Base-by-base conservation (phyloP, 176 grass and related monocot species). In the Eragrostis curvula region DNA sequence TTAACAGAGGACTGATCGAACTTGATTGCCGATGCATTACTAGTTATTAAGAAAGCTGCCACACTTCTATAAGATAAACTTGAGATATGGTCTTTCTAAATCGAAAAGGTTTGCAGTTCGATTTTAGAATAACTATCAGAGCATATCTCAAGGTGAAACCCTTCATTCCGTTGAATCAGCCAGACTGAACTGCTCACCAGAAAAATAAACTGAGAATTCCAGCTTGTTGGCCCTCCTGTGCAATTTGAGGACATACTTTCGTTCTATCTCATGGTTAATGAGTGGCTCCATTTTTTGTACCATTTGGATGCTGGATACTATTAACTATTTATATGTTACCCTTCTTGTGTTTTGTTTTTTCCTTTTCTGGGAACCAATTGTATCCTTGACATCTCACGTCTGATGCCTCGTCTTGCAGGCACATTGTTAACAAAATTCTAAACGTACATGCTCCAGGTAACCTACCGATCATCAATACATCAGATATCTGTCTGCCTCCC, bases 341-440 rank as follows among this genome's bases (percentile, higher is more conserved):
- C 48, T 59, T 15, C 24, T 21, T 77, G 5, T 47, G 0, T 64
- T 65, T 64, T 46, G 5, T 47, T 0, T 64, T 65, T 64, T 46
- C 41, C 36, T 55, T 8, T 61, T 46, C 51, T 5, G 9, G 17
- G 12, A 49, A 49, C 46, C 69, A 23, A 23, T 6, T 47, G 42
- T 24, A 66, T 67, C 23, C 29, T 43, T 51, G 41, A 66, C 49
- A 67, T 72, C 58, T 85, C 29, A 73, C 43, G 56, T 69, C 41
- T 61, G 49, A 62, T 89, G 59, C 10, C 67, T 77, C 11, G 11
- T 61, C 60, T 79, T 93, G 59, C 90, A 98, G 96, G 96, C 93
- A 99, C 79, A 88, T 93, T 75, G 70, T 90, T 59, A 99, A 96
- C 88, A 95, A 90, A 88, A 90, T 99, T 73, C 74, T 99, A 42